These are phyloP conservation scores for Auxenochlorella pyrenoidosa DNA, from an alignment of 139 green algal genomes.

Conservation along the genomic window DNA sequence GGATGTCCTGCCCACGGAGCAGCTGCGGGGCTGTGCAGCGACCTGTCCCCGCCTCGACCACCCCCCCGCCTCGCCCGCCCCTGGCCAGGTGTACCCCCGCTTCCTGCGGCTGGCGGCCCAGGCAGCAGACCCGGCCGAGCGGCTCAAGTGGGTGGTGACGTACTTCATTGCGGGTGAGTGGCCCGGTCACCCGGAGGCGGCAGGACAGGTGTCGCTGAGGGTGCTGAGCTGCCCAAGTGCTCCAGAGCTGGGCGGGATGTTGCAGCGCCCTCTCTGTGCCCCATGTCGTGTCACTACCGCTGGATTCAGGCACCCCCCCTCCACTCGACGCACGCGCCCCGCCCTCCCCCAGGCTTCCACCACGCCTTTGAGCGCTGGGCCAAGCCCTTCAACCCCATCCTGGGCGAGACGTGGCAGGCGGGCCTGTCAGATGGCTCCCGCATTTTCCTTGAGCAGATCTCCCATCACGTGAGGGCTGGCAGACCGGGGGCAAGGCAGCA, in stretches of 20 bases:
- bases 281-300: too few species aligned
- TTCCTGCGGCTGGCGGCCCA: conserved; percentile 58
- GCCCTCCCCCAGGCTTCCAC: conserved; percentile 43
- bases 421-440: conserved; percentile 62
- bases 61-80: neutral
- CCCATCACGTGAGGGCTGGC: conserved; percentile 50
- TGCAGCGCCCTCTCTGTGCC: neutral
- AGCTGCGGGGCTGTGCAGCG: too few species aligned
- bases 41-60: too few species aligned
- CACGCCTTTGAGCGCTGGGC: conserved; percentile 67
- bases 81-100: conserved; percentile 41
- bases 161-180: conserved; percentile 77
- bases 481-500: too few species aligned
- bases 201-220: too few species aligned
- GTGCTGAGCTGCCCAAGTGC: too few species aligned
- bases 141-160: conserved; percentile 76
- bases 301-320: neutral
- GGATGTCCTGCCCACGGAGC: too few species aligned
- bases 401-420: conserved; percentile 88
- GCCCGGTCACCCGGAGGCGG: too few species aligned
- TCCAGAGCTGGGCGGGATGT: neutral
- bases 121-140: conserved; percentile 64
- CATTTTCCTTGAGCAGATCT: conserved; percentile 87
- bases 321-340: too few species aligned
- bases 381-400: conserved; percentile 93